A percentile compares a stretch with the other conserved stretches of the same genome.
Evolutionary conservation across 108 stramenopile genomes (phyloP).

Genomic region (Conticribra weissflogii): DNA sequence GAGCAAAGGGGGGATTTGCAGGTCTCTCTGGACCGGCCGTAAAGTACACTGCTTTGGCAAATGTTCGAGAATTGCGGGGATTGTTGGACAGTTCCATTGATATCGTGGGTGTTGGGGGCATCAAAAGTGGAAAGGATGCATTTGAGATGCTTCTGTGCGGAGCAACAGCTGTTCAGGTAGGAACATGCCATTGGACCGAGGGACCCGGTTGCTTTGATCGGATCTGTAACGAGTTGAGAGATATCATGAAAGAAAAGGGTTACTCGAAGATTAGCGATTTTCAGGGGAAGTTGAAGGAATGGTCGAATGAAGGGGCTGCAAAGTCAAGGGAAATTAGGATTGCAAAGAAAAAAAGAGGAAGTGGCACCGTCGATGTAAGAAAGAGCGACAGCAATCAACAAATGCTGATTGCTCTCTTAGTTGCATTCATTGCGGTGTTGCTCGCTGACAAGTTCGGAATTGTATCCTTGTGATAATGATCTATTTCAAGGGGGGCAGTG

Average conservation of each 20-base stretch:
- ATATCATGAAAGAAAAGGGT: slow-evolving; percentile 73
- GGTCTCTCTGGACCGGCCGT: slow-evolving; percentile 86
- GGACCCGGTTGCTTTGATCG: slow-evolving; percentile 92
- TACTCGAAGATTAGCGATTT: slow-evolving; percentile 73
- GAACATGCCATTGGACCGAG: slow-evolving; percentile 93
- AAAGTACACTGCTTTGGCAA: slow-evolving; percentile 89
- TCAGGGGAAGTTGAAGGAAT: slow-evolving; percentile 81
- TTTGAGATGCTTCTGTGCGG: slow-evolving; percentile 88
- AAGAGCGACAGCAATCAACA: slow-evolving; percentile 3
- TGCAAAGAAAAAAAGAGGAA: slow-evolving; percentile 45
- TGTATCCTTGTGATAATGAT: slow-evolving; percentile 27
- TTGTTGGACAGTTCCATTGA: slow-evolving; percentile 77
- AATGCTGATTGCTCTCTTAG: slow-evolving; percentile 53
- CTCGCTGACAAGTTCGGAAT: slow-evolving; percentile 64
- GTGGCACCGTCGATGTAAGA: slow-evolving; percentile 2
- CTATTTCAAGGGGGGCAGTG: background rate
- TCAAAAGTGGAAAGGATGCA: slow-evolving; percentile 74
- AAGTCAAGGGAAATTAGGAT: slow-evolving; percentile 47
- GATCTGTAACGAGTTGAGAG: slow-evolving; percentile 69
- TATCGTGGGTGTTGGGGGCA: slow-evolving; percentile 90
- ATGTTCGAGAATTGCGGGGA: slow-evolving; percentile 81
- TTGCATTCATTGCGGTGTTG: slow-evolving; percentile 64
- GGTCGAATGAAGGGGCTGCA: slow-evolving; percentile 84
- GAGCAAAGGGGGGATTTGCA: slow-evolving; percentile 83
- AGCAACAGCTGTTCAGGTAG: slow-evolving; percentile 89